Evolutionary conservation across 1,284 basidiomycete genomes (phyloP).

Genomic region (Tylopilus sp.): DNA sequence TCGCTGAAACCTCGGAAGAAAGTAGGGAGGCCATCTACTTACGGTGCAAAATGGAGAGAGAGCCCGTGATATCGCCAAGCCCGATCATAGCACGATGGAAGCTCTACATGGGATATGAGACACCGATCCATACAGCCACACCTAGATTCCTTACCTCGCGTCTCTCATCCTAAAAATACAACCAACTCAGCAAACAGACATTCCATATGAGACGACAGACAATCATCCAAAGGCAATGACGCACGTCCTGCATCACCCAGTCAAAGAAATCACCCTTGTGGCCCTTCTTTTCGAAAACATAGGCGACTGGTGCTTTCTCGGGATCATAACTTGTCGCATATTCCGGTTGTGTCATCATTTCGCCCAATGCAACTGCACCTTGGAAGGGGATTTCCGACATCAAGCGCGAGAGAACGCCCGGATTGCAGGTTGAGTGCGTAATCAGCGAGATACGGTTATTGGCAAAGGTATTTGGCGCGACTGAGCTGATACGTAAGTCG

Average conservation of each 20-base stretch:
- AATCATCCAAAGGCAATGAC: not conserved
- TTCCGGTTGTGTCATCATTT: slow-evolving; percentile 25
- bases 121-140: not conserved
- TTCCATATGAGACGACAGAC: not conserved
- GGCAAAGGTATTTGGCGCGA: slow-evolving; percentile 22
- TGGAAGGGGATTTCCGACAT: slow-evolving; percentile 17
- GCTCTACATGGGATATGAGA: slow-evolving; percentile 12
- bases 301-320: slow-evolving; percentile 23
- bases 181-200: not conserved
- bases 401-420: slow-evolving; percentile 7
- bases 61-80: slow-evolving; percentile 15
- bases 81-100: slow-evolving; percentile 27
- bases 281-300: slow-evolving; percentile 22
- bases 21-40: not conserved
- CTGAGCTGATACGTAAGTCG: slow-evolving; percentile 7
- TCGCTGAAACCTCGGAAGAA: not conserved
- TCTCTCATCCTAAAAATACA: slow-evolving; percentile 15
- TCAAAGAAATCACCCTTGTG: slow-evolving; percentile 23
- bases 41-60: slow-evolving; percentile 27
- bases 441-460: slow-evolving; percentile 32
- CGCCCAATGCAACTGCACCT: slow-evolving; percentile 20
- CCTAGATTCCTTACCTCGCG: slow-evolving; percentile 14
- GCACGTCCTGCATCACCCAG: slow-evolving; percentile 22
- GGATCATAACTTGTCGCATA: slow-evolving; percentile 23
- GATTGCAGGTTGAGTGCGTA: slow-evolving; percentile 13